A percentile compares a stretch with the other conserved stretches of the same genome.
Conservation (phyloP, 1,139 yeast genomes). For the Suhomyces taliae region DNA sequence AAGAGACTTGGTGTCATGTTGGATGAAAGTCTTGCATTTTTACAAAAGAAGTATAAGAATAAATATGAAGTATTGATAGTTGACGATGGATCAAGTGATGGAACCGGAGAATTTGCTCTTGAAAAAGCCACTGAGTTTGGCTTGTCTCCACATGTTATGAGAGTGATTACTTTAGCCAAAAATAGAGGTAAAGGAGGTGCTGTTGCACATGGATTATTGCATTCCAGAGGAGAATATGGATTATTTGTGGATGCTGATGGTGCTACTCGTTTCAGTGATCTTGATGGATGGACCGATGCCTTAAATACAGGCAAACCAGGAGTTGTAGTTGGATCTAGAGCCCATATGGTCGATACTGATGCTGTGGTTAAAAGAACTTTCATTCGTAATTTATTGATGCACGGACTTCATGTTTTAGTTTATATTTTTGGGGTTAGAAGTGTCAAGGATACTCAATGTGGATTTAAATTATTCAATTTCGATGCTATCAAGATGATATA, state of each 20-base stretch:
- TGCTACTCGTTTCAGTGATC: constrained; percentile 80
- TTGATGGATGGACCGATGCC: constrained; percentile 50
- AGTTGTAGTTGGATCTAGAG: constrained; percentile 88
- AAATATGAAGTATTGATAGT: constrained; percentile 79
- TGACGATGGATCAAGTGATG: constrained; percentile 89
- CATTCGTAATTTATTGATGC: constrained; percentile 88
- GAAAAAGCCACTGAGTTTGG: constrained; percentile 54
- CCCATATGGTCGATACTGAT: constrained; percentile 94
- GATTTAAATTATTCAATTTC: constrained; percentile 86
- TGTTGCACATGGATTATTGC: constrained; percentile 88
- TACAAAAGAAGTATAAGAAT: constrained; percentile 35
- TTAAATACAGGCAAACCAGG: constrained; percentile 43
- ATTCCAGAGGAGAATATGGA: constrained; percentile 68
- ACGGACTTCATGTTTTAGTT: constrained; percentile 84
- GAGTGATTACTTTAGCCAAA: constrained; percentile 64
- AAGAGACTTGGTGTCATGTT: constrained; percentile 71
- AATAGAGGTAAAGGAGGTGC: constrained; percentile 99
- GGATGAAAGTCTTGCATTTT: constrained; percentile 66
- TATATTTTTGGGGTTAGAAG: constrained; percentile 85
- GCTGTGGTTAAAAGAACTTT: constrained; percentile 93
- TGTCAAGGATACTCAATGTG: constrained; percentile 94
- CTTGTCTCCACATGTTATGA: constrained; percentile 58
- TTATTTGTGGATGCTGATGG: constrained; percentile 98
- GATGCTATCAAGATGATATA: constrained; percentile 64
- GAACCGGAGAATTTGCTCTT: constrained; percentile 73